phyloP scores from a whole-genome alignment of 78 protist genomes.

The Speleostelium caveatum region DNA sequence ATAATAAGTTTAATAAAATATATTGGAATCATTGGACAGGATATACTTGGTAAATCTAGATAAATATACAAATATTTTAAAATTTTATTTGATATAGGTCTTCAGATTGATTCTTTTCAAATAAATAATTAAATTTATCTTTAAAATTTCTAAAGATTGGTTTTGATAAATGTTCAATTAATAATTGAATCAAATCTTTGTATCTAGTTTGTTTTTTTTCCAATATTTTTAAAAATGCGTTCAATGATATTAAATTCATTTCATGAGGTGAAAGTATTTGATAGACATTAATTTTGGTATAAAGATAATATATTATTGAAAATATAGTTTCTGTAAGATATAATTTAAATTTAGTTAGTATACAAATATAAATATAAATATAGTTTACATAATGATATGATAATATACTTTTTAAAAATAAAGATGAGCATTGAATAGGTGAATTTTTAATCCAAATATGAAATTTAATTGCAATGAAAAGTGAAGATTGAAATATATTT shows the following conservation, averaged over 20 bases:
- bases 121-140: too few relatives aligned
- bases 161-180: too few relatives aligned
- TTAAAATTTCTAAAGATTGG: too few relatives aligned
- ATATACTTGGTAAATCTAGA: too few relatives aligned
- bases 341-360: background rate
- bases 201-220: background rate
- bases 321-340: background rate
- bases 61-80: too few relatives aligned
- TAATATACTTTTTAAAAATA: background rate
- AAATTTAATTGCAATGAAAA: constrained; percentile 11
- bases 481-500: background rate
- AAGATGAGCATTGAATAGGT: background rate
- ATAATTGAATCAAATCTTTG: too few relatives aligned
- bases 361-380: too few relatives aligned
- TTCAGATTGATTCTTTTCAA: too few relatives aligned
- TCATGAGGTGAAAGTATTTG: background rate
- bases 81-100: too few relatives aligned
- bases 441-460: background rate
- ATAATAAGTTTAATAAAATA: too few relatives aligned
- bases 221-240: background rate
- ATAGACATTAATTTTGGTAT: too few relatives aligned
- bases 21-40: too few relatives aligned
- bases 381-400: background rate
- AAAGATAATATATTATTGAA: background rate
- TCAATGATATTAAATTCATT: background rate